Evolutionary conservation across 140 eudicot species (phyloP).

Genomic region (Anethum foeniculum): DNA sequence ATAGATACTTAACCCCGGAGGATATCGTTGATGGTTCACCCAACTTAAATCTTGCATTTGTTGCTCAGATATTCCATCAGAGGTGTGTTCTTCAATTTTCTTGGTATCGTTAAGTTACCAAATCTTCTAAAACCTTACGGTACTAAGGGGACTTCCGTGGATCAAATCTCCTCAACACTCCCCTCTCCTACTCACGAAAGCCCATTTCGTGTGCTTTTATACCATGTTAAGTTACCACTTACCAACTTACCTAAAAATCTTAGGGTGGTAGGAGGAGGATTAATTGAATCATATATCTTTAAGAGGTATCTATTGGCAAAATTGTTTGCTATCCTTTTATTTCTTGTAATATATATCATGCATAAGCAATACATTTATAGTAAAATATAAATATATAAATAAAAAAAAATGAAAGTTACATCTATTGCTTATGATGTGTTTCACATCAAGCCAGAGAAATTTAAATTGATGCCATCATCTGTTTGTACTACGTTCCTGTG

Average conservation of each 20-base stretch:
- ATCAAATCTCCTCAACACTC: not conserved
- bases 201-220: not conserved
- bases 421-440: not conserved
- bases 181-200: not conserved
- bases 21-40: conserved; percentile 81
- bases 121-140: not conserved
- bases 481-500: not conserved
- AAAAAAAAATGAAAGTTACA: not conserved
- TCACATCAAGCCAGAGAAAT: not conserved
- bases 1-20: conserved; percentile 65
- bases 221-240: not conserved
- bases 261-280: not conserved
- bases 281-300: not conserved
- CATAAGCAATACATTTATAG: not conserved
- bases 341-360: not conserved
- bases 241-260: not conserved
- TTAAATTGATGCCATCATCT: not conserved
- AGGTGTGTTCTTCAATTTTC: conserved; percentile 32
- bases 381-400: not conserved
- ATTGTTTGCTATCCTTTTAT: not conserved
- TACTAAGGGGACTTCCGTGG: not conserved
- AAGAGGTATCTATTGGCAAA: conserved; percentile 1
- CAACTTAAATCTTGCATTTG: conserved; percentile 83
- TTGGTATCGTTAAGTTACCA: not conserved
- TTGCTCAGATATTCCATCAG: conserved; percentile 86